Evolutionary conservation across 2,329 filamentous ascomycete species (phyloP), one percentile per base, ranked within the genome.

Genomic region (Aspergillus sclerotialis): DNA sequence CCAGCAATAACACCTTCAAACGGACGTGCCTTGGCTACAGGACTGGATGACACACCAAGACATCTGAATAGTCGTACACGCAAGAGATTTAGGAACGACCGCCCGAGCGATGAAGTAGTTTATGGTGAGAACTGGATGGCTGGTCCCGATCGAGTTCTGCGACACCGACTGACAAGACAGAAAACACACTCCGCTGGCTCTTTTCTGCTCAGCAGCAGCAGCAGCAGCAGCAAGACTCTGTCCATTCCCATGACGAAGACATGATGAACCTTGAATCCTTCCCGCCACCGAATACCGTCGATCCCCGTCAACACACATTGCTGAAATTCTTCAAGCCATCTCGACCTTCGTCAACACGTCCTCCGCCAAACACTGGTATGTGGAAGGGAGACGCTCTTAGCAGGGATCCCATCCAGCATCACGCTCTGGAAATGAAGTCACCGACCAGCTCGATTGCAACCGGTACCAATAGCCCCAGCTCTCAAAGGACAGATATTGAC

Each of bases 11-110:
- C 65, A 23, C 63, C 67, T 28, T 56, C 61, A 23, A 60, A 59
- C 51, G 36, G 45, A 38, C 30, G 51, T 34, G 42, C 37, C 42
- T 40, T 45, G 30, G 28, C 38, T 21, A 32, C 45, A 24, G 51
- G 52, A 30, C 43, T 38, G 19, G 57, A 55, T 26, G 56, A 60
- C 33, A 48, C 46, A 12, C 53, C 58, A 12, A 56, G 51, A 48
- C 57, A 77, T 45, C 64, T 77, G 28, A 66, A 72, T 45, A 69
- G 68, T 40, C 69, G 76, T 12, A 80, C 76, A 36, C 64, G 70
- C 39, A 80, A 80, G 55, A 60, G 76, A 21, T 68, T 73, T 43
- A 65, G 75, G 38, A 69, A 79, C 51, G 70, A 73, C 47, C 64
- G 76, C 28, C 76, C 76, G 0, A 68, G 75, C 35, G 74, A 77